Percentiles rank a stretch among this genome's conserved stretches.
Evolutionary conservation across 2,329 filamentous ascomycete species (phyloP).

Genomic region (Penicillium sp.): DNA sequence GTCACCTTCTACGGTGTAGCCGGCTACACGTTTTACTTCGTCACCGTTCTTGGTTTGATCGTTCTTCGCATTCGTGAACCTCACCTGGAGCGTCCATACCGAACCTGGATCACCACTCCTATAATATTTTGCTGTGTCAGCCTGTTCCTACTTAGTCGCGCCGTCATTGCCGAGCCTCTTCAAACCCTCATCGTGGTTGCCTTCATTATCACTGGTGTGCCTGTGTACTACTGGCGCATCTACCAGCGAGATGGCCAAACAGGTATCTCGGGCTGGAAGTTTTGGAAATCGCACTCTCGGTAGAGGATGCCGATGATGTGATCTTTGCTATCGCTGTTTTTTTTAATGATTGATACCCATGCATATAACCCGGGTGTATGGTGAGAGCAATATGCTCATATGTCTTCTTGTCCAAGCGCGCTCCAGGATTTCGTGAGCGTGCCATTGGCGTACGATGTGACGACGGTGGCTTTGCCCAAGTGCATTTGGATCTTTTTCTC

Average conservation of each 20-base stretch:
- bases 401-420: constrained; percentile 2
- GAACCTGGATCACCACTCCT: constrained; percentile 94
- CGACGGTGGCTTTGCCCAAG: constrained; percentile 17
- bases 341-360: constrained; percentile 31
- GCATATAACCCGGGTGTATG: constrained; percentile 27
- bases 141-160: constrained; percentile 84
- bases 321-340: background rate
- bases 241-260: constrained; percentile 61
- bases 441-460: constrained; percentile 23
- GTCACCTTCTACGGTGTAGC: constrained; percentile 98
- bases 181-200: constrained; percentile 86
- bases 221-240: constrained; percentile 88
- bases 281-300: constrained; percentile 42
- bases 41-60: constrained; percentile 91
- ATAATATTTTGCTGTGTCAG: constrained; percentile 99
- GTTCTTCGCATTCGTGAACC: constrained; percentile 87
- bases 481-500: constrained; percentile 12
- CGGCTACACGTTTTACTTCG: constrained; percentile 95
- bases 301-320: constrained; percentile 4
- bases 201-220: constrained; percentile 82
- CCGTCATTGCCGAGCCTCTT: constrained; percentile 86
- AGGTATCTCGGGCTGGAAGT: constrained; percentile 45
- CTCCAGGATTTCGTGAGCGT: background rate
- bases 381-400: constrained; percentile 4
- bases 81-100: constrained; percentile 84